phyloP scores from a whole-genome alignment of 2,329 filamentous ascomycete species.

The Colletotrichum chrysophilum region DNA sequence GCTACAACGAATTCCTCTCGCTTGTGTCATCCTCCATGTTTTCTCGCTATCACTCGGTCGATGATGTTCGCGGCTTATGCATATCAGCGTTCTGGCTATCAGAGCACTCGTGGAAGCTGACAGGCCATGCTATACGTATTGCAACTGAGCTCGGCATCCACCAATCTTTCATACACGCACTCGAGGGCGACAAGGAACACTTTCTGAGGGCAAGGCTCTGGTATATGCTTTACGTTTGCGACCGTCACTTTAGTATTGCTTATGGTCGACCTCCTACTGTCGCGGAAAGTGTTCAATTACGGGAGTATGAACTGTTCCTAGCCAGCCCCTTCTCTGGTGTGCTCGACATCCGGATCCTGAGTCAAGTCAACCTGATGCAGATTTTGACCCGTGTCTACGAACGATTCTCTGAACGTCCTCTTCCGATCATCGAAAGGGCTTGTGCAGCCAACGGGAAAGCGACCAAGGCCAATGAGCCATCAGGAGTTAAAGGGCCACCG shows the following conservation, averaged over 20 bases:
- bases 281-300: conserved; percentile 21
- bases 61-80: conserved; percentile 64
- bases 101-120: conserved; percentile 66
- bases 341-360: conserved; percentile 23
- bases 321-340: conserved; percentile 24
- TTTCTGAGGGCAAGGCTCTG: conserved; percentile 62
- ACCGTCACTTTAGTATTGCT: conserved; percentile 36
- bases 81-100: conserved; percentile 69
- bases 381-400: conserved; percentile 26
- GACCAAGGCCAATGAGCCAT: accelerated
- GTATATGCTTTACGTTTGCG: conserved; percentile 49
- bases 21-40: conserved; percentile 63
- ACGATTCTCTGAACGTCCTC: conserved; percentile 16
- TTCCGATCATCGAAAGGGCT: neutral
- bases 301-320: conserved; percentile 31
- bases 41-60: conserved; percentile 62
- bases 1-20: conserved; percentile 62
- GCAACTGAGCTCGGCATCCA: conserved; percentile 62
- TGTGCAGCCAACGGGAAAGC: neutral
- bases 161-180: conserved; percentile 54
- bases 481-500: accelerated
- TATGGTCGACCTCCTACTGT: conserved; percentile 35
- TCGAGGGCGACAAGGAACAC: conserved; percentile 51
- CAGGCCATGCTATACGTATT: conserved; percentile 61
- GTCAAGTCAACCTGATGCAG: conserved; percentile 26